Evolutionary conservation across 2,329 filamentous ascomycete genomes (phyloP).

Genomic region (Cercospora sp.): DNA sequence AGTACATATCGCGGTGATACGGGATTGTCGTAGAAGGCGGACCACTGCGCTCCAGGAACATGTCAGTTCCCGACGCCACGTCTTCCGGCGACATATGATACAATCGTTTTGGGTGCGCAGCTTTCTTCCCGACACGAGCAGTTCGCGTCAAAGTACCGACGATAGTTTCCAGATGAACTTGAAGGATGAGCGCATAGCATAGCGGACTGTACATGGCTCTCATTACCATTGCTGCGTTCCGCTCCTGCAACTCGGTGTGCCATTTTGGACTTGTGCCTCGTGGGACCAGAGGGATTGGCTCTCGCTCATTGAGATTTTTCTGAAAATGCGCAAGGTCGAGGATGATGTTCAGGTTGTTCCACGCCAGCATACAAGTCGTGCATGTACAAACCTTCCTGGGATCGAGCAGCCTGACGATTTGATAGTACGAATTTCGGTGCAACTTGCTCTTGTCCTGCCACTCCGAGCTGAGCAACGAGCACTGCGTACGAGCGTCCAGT

Average conservation of each 20-base stretch:
- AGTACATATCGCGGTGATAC: constrained; percentile 59
- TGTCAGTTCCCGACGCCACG: constrained; percentile 49
- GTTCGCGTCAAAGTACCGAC: constrained; percentile 48
- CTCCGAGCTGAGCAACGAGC: constrained; percentile 43
- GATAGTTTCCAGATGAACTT: constrained; percentile 52
- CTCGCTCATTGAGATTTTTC: constrained; percentile 50
- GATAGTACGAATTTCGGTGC: constrained; percentile 55
- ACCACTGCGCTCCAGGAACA: constrained; percentile 54
- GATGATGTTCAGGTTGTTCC: constrained; percentile 57
- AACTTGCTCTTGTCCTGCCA: constrained; percentile 49
- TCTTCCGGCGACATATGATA: constrained; percentile 52
- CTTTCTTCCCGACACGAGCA: constrained; percentile 19
- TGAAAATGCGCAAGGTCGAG: constrained; percentile 62
- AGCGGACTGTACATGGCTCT: constrained; percentile 52
- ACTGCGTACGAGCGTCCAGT: constrained; percentile 28
- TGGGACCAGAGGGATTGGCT: constrained; percentile 55
- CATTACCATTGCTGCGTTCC: constrained; percentile 48
- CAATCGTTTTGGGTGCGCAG: constrained; percentile 32
- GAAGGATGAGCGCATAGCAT: constrained; percentile 53
- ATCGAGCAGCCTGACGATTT: constrained; percentile 54
- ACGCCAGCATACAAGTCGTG: constrained; percentile 56
- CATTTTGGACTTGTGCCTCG: constrained; percentile 52
- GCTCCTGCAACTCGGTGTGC: constrained; percentile 51
- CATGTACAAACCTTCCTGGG: constrained; percentile 56
- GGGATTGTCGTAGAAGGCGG: constrained; percentile 56